These are phyloP conservation scores for Globisporangium nagaii DNA, from an alignment of 352 stramenopile genomes.

Conservation along the genomic window DNA sequence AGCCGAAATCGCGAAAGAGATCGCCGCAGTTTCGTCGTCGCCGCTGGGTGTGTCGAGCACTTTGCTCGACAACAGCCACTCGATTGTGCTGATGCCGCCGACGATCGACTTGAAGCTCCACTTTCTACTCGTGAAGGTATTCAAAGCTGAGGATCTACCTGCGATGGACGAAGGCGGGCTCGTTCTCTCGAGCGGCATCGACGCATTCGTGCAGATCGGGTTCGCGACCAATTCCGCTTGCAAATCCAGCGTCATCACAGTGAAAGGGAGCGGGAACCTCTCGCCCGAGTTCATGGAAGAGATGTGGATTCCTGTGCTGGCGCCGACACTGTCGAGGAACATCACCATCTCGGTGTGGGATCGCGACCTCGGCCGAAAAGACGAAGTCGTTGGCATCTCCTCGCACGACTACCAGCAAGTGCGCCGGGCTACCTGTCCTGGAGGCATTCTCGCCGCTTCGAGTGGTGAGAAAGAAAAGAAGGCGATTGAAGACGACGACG, in stretches of 20 bases:
- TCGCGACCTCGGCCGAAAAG: constrained; percentile 54
- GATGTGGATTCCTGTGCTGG: constrained; percentile 81
- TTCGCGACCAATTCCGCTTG: constrained; percentile 52
- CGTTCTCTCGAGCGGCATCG: constrained; percentile 60
- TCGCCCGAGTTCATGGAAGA: constrained; percentile 69
- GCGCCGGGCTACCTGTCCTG: constrained; percentile 13
- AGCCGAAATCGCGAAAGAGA: constrained; percentile 54
- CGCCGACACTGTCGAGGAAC: constrained; percentile 62
- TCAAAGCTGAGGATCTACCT: constrained; percentile 75
- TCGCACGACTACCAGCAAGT: constrained; percentile 73
- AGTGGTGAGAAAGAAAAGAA: not conserved
- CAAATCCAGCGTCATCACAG: constrained; percentile 47
- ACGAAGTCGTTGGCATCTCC: constrained; percentile 70
- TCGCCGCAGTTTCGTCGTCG: constrained; percentile 11
- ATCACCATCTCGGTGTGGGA: constrained; percentile 83
- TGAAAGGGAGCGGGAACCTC: constrained; percentile 49
- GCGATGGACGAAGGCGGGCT: constrained; percentile 63
- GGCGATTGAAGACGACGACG: not conserved
- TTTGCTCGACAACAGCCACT: constrained; percentile 14
- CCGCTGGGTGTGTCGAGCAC: not conserved
- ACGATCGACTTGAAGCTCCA: constrained; percentile 71
- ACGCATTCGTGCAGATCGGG: constrained; percentile 71
- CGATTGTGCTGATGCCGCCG: constrained; percentile 66
- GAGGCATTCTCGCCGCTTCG: constrained; percentile 18
- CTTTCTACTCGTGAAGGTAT: constrained; percentile 76